A percentile compares a stretch with the other conserved stretches of the same genome.
Evolutionary conservation across 1,284 basidiomycete species (phyloP).

Genomic region (Malassezia dermatis): DNA sequence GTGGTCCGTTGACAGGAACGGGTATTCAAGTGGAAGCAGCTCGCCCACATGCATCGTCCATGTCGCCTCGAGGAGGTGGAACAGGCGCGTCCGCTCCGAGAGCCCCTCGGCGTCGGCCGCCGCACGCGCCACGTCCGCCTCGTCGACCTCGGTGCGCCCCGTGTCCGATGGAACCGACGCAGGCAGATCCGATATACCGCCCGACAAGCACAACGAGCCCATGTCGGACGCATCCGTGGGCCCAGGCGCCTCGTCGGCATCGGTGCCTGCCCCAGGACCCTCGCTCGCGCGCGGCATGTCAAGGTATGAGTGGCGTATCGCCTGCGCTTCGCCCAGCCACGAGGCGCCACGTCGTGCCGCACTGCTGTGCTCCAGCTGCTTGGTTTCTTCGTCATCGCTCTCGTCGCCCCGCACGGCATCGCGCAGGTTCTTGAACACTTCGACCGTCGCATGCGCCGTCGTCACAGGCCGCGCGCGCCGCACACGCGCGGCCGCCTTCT

Average conservation of each 20-base stretch:
- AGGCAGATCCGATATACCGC: not conserved
- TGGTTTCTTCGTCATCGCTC: conserved; percentile 22
- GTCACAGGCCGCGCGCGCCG: conserved; percentile 85
- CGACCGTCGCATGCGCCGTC: conserved; percentile 74
- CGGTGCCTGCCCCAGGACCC: not conserved
- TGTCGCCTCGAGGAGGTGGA: conserved; percentile 74
- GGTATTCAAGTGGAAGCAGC: conserved; percentile 53
- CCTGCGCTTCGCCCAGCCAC: not conserved
- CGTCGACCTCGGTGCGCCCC: not conserved
- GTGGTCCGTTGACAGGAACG: conserved; percentile 49
- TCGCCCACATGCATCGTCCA: conserved; percentile 52
- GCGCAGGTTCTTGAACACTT: conserved; percentile 79
- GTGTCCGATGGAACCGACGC: not conserved
- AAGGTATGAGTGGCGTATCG: not conserved
- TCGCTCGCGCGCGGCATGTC: not conserved
- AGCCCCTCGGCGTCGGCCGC: not conserved
- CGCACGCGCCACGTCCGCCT: not conserved
- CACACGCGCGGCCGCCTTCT: conserved; percentile 56
- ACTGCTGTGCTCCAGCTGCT: not conserved
- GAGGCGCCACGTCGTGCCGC: conserved; percentile 6
- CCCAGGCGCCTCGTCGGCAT: not conserved
- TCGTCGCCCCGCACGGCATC: conserved; percentile 78
- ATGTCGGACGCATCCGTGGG: not conserved
- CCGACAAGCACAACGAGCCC: not conserved
- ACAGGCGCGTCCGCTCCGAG: conserved; percentile 51